phyloP scores from a whole-genome alignment of 2,329 filamentous ascomycete genomes.

The Apiospora arundinis region DNA sequence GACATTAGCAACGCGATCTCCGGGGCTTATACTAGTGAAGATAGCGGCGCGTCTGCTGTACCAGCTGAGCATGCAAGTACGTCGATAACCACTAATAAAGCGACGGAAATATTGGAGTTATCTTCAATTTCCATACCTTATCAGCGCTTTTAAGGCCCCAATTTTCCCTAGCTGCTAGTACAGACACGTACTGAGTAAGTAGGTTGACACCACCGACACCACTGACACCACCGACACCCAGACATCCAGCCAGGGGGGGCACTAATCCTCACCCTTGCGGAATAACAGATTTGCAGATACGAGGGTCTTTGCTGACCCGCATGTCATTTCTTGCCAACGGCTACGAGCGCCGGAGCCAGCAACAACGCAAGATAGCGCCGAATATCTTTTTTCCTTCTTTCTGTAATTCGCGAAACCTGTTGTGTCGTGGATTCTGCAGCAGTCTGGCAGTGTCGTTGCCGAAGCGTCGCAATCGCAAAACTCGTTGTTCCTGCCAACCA shows the following conservation, averaged over 20 bases:
- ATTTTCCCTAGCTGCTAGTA: constrained; percentile 8
- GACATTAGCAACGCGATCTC: not conserved
- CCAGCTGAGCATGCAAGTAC: not conserved
- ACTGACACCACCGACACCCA: not conserved
- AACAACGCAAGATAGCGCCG: not conserved
- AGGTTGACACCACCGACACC: too few relatives aligned
- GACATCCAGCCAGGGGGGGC: constrained; percentile 8
- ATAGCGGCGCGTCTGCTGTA: not conserved
- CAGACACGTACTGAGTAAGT: not conserved
- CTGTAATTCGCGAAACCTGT: not conserved
- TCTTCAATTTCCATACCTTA: constrained; percentile 8
- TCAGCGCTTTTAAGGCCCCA: constrained; percentile 1
- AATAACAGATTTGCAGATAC: constrained; percentile 16
- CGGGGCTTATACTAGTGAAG: not conserved
- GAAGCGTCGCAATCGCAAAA: not conserved
- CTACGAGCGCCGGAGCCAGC: not conserved
- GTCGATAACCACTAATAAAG: not conserved
- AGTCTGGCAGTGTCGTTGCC: not conserved
- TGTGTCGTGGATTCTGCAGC: not conserved
- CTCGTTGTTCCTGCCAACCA: constrained; percentile 1
- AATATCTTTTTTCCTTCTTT: not conserved
- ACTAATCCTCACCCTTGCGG: constrained; percentile 9
- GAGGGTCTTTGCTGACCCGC: constrained; percentile 16
- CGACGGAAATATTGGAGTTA: not conserved
- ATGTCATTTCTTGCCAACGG: constrained; percentile 18